Base-by-base conservation (phyloP, 371 early-diverging fungal genomes). In the Mortierella sp. region DNA sequence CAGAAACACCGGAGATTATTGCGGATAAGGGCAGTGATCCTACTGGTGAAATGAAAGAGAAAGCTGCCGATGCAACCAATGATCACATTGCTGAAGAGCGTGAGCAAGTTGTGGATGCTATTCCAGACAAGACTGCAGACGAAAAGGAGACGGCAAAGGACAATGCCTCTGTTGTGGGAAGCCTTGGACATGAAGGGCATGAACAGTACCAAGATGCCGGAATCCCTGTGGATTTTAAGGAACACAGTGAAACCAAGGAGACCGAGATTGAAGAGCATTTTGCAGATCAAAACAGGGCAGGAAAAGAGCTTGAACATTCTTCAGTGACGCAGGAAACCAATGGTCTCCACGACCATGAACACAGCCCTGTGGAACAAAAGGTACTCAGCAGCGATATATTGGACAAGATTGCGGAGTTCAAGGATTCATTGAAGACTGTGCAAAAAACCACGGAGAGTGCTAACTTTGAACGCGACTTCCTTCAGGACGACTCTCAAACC, bases 341-440 rank as follows among this genome's bases (percentile, higher is more conserved):
- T 11, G 49, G 14, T n/a, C 11, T 8, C 1, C 46, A 23, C 12
- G 21, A 53, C 8, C 27, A 42, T 42, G 51, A 52, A 26, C 30
- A 42, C 17, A 19, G 11, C 32, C 15, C 34, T 4, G 24, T 27
- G 31, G 52, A 51, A 11, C 19, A 8, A 3, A 42, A 52, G 21
- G 27, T 17, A 30, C 27, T 17, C 8, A 51, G 57, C 9, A 47
- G n/a, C 3, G 46, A 47, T 23, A 48, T 54, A 39, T 14, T 54
- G 17, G 60, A 52, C 12, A n/a, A 42, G 44, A 30, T 46, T 31
- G 56, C 43, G 2, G 48, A 56, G 2, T 47, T 50, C 53, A 56
- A 61, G 57, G 51, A 61, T 12, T 50, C 57, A 6, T 12, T 50
- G 50, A 53, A 54, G 50, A 31, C 19, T 39, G n/a, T 51, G 9